Percentiles rank a stretch among this genome's conserved stretches.
These are phyloP conservation scores for Venustampulla echinocandica DNA, from an alignment of 495 filamentous ascomycete species.

Conservation along the genomic window DNA sequence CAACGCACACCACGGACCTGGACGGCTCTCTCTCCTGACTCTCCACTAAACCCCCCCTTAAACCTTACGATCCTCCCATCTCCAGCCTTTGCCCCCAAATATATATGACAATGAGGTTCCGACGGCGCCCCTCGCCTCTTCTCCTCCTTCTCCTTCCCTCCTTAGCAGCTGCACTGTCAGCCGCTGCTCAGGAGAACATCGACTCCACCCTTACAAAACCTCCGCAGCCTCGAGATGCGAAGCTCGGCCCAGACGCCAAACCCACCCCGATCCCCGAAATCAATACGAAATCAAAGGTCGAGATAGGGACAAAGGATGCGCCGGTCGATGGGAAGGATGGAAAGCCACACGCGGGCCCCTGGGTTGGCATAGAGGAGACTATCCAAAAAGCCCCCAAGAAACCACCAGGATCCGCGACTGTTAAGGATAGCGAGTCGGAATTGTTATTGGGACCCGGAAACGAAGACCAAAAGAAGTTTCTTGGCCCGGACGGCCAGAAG, in stretches of 20 bases:
- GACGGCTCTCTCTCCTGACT: background rate
- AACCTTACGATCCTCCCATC: too few relatives aligned
- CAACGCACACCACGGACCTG: too few relatives aligned
- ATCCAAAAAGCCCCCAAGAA: slow-evolving; percentile 28
- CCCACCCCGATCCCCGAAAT: slow-evolving; percentile 19
- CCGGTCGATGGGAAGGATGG: slow-evolving; percentile 95
- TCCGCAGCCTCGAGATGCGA: slow-evolving; percentile 31
- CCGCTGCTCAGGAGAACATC: slow-evolving; percentile 17
- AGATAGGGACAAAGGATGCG: slow-evolving; percentile 69
- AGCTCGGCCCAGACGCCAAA: slow-evolving; percentile 22
- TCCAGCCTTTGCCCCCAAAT: too few relatives aligned
- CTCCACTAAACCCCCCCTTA: background rate
- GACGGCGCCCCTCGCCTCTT: slow-evolving; percentile 31
- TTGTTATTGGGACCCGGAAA: slow-evolving; percentile 29
- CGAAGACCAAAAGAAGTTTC: slow-evolving; percentile 37
- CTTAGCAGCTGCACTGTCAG: slow-evolving; percentile 24
- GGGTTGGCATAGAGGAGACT: slow-evolving; percentile 62
- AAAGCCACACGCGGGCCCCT: slow-evolving; percentile 86
- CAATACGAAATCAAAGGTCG: slow-evolving; percentile 24
- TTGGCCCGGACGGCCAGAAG: slow-evolving; percentile 50
- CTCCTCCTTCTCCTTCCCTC: slow-evolving; percentile 38
- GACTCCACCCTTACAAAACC: slow-evolving; percentile 11
- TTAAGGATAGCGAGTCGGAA: slow-evolving; percentile 22
- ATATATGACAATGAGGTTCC: slow-evolving; percentile 36
- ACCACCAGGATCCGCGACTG: slow-evolving; percentile 12